Percentiles rank a stretch among this genome's conserved stretches.
phyloP scores from a whole-genome alignment of 2,329 filamentous ascomycete genomes.

The Talaromyces rugulosus region DNA sequence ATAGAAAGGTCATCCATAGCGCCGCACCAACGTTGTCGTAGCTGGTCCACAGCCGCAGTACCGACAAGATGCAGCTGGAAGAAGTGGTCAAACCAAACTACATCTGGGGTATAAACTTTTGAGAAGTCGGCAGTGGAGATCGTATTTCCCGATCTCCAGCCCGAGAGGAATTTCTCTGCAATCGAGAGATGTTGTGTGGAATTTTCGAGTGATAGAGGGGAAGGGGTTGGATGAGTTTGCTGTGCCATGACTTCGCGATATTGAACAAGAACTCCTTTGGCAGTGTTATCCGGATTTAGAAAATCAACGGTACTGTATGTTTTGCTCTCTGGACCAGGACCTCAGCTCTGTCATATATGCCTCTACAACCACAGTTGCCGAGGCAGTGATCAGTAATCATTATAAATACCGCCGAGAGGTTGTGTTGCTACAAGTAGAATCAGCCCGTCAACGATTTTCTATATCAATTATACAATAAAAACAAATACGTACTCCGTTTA shows the following conservation, averaged over 20 bases:
- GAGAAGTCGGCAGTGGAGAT: background rate
- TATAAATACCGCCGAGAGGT: too few relatives aligned
- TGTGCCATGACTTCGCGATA: background rate
- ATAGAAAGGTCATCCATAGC: background rate
- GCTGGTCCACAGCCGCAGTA: background rate
- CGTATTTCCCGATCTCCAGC: background rate
- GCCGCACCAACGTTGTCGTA: background rate
- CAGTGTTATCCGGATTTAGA: background rate
- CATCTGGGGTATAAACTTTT: background rate
- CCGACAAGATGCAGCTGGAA: background rate
- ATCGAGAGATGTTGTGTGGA: background rate
- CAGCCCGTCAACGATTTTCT: slow-evolving; percentile 1
- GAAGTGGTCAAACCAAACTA: background rate
- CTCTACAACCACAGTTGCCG: background rate
- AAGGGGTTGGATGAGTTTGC: background rate
- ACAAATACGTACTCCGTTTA: too few relatives aligned
- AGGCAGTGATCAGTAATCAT: too few relatives aligned
- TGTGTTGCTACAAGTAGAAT: background rate
- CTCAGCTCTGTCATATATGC: background rate
- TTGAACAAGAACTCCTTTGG: background rate
- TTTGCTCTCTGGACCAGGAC: background rate
- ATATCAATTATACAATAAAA: background rate
- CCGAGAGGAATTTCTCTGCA: background rate
- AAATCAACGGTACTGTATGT: background rate
- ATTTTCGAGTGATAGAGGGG: background rate